Evolutionary conservation across 306 rosid genomes (phyloP).

Genomic region (Cicer yamashitae): DNA sequence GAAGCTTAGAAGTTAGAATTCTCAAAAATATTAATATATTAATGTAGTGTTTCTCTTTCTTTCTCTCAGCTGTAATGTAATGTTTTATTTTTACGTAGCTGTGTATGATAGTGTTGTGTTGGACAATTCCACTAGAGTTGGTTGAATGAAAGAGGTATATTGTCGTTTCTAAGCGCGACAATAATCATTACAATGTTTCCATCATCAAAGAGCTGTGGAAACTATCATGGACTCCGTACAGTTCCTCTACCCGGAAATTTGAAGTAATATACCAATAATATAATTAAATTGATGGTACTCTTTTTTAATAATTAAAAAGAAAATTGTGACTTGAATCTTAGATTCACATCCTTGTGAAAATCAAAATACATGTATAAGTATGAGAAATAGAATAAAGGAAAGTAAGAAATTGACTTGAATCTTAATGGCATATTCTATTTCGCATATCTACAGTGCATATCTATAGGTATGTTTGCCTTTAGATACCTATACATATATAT

Average conservation of each 20-base stretch:
- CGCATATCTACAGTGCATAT: too few relatives aligned
- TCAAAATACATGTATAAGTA: too few relatives aligned
- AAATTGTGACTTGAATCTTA: too few relatives aligned
- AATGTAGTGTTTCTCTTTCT: background rate
- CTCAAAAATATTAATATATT: background rate
- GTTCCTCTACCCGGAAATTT: constrained; percentile 16
- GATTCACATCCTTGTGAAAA: too few relatives aligned
- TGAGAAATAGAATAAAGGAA: too few relatives aligned
- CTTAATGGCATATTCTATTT: too few relatives aligned
- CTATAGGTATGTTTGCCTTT: too few relatives aligned
- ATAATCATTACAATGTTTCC: constrained; percentile 42
- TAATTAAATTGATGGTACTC: too few relatives aligned
- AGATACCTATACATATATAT: too few relatives aligned
- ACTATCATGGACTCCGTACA: constrained; percentile 33
- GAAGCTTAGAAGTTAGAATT: background rate
- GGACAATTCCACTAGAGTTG: constrained; percentile 1
- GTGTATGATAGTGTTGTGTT: background rate
- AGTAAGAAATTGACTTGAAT: too few relatives aligned
- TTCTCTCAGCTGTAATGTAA: background rate
- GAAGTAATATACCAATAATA: background rate
- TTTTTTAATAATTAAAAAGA: too few relatives aligned
- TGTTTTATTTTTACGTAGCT: background rate
- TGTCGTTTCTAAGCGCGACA: constrained; percentile 42
- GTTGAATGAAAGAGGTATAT: constrained; percentile 16
- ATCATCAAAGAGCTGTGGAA: background rate